These are phyloP conservation scores for Edaphochlamys debaryana DNA, from an alignment of 139 green algal genomes.

Conservation along the genomic window DNA sequence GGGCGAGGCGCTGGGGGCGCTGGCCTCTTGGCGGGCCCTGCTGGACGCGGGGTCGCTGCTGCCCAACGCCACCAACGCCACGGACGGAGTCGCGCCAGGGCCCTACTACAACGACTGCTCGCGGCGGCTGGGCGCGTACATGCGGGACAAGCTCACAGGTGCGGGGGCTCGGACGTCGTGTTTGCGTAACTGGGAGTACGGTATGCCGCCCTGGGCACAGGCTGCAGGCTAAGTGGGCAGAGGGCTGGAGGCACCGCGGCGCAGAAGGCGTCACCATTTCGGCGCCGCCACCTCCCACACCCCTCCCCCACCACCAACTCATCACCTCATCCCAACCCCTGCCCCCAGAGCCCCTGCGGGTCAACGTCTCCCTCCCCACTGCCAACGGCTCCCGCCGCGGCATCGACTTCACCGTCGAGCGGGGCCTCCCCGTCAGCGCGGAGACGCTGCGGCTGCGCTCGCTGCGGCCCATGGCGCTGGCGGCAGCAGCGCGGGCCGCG, in stretches of 20 bases:
- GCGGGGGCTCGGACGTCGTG: background rate
- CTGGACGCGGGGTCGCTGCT: conserved; percentile 23
- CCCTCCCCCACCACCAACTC: too few relatives aligned
- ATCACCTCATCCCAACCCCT: too few relatives aligned
- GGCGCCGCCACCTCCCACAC: too few relatives aligned
- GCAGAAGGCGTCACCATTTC: too few relatives aligned
- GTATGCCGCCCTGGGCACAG: background rate
- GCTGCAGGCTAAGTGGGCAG: too few relatives aligned
- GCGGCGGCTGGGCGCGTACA: background rate
- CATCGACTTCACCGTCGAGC: conserved; percentile 33
- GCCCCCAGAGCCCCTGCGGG: background rate
- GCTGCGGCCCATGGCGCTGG: conserved; percentile 37
- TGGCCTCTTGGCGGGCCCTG: conserved; percentile 46
- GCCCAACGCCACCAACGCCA: background rate
- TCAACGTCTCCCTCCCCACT: background rate
- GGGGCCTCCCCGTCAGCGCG: background rate
- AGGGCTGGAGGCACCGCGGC: too few relatives aligned
- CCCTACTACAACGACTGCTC: conserved; percentile 12
- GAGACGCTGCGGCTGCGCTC: conserved; percentile 44
- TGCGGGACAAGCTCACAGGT: conserved; percentile 7
- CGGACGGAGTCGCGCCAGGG: background rate
- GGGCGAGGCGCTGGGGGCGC: conserved; percentile 42
- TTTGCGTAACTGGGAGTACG: background rate
- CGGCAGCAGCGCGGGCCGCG: conserved; percentile 40
- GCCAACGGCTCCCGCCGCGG: background rate